These are phyloP conservation scores for Eudorina sp. DNA, from an alignment of 139 green algal species.

Conservation along the genomic window DNA sequence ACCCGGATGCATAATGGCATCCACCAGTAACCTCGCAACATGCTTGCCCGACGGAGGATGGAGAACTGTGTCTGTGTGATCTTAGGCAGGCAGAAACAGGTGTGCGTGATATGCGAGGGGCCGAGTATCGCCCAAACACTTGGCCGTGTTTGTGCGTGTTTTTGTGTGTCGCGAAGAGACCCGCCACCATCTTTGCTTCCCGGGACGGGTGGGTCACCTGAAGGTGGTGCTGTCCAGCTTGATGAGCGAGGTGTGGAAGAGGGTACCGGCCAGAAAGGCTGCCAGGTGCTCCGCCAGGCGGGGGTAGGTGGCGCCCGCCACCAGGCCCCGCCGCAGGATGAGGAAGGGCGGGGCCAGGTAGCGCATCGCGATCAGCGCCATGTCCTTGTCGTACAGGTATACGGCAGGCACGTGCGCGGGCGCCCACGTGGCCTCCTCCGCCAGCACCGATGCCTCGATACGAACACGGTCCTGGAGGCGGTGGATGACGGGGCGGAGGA, in stretches of 20 bases:
- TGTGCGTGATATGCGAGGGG: no score
- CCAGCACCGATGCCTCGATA: conserved; percentile 82
- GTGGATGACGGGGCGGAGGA: background rate
- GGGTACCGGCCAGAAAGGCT: conserved; percentile 83
- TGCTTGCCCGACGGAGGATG: no score
- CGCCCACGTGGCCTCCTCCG: conserved; percentile 66
- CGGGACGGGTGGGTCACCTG: no score
- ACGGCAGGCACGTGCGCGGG: conserved; percentile 88
- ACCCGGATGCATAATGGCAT: no score
- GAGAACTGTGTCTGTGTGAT: no score
- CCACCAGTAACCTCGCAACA: no score
- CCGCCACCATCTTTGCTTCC: no score
- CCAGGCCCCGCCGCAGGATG: conserved; percentile 86
- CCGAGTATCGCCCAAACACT: no score
- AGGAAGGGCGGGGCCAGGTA: conserved; percentile 90
- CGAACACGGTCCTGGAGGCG: conserved; percentile 74
- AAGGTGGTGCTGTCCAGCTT: conserved; percentile 71
- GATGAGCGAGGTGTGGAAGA: conserved; percentile 93
- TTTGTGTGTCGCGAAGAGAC: no score
- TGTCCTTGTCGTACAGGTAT: conserved; percentile 66
- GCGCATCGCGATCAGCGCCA: conserved; percentile 84
- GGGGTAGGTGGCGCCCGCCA: conserved; percentile 80
- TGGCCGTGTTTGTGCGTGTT: no score
- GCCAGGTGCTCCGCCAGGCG: conserved; percentile 81
- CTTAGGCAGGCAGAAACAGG: no score